Percentiles rank a stretch among this genome's conserved stretches.
Conservation (phyloP, 768 basidiomycete genomes). For the Polyporus arcularius region DNA sequence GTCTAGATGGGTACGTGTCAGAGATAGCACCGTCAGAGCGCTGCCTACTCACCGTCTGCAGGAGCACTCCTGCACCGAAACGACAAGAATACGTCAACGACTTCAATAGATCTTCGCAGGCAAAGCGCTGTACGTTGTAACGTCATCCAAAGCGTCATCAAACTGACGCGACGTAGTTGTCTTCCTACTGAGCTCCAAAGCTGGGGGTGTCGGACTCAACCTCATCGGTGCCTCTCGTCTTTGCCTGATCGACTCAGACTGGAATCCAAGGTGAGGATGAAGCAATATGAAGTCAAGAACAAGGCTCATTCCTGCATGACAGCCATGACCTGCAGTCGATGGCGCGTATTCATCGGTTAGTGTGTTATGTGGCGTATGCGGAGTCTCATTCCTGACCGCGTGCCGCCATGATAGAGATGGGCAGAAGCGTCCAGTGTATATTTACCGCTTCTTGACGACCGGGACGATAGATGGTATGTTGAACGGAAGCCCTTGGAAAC, state of each 20-base stretch:
- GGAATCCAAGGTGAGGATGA: slow-evolving; percentile 78
- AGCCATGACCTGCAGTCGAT: slow-evolving; percentile 95
- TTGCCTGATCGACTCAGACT: slow-evolving; percentile 87
- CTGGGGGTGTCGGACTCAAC: slow-evolving; percentile 94
- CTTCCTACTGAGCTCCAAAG: slow-evolving; percentile 92
- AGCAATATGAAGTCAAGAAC: neutral
- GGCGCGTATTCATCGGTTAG: slow-evolving; percentile 92
- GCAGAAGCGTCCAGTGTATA: slow-evolving; percentile 88
- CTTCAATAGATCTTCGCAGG: slow-evolving; percentile 81
- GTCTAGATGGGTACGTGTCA: slow-evolving; percentile 76
- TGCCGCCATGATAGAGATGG: slow-evolving; percentile 66
- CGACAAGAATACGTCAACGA: slow-evolving; percentile 84
- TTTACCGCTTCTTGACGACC: slow-evolving; percentile 83
- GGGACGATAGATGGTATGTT: slow-evolving; percentile 84
- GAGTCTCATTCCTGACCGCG: slow-evolving; percentile 2
- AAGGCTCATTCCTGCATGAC: neutral
- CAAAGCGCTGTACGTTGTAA: slow-evolving; percentile 61
- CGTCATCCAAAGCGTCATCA: neutral
- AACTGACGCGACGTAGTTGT: slow-evolving; percentile 53
- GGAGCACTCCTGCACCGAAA: slow-evolving; percentile 75
- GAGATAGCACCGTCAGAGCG: neutral
- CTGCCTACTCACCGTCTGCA: slow-evolving; percentile 30
- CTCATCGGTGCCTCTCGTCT: slow-evolving; percentile 88
- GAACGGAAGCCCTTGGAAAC: slow-evolving; percentile 7
- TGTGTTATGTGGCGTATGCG: neutral